phyloP scores from a whole-genome alignment of 495 filamentous ascomycete genomes.

The Tuber umbilicatum region DNA sequence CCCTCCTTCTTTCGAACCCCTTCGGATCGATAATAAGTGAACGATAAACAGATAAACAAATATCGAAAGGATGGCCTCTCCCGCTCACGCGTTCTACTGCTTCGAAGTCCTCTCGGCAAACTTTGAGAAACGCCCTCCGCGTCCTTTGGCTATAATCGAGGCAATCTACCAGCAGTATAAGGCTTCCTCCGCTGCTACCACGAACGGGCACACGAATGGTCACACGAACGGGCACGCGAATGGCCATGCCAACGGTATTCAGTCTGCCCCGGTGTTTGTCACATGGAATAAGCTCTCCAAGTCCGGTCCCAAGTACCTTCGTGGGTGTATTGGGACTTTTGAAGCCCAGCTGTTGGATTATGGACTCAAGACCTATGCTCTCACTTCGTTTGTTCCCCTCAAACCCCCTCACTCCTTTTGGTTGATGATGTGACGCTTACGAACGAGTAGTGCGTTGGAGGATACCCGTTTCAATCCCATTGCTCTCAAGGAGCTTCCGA shows the following conservation, averaged over 20 bases:
- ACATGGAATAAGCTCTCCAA: conserved; percentile 78
- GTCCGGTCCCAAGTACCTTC: conserved; percentile 58
- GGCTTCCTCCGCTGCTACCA: conserved; percentile 1
- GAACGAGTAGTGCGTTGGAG: conserved; percentile 60
- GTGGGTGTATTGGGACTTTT: conserved; percentile 96
- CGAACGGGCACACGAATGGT: conserved; percentile 10
- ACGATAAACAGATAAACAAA: neutral
- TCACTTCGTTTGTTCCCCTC: conserved; percentile 61
- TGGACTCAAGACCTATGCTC: conserved; percentile 72
- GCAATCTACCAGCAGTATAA: conserved; percentile 52
- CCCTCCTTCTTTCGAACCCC: conserved; percentile 7
- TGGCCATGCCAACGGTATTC: conserved; percentile 28
- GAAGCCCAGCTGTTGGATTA: conserved; percentile 64
- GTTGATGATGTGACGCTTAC: neutral
- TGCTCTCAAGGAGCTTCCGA: conserved; percentile 56
- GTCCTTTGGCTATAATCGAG: conserved; percentile 60
- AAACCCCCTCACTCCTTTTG: conserved; percentile 6
- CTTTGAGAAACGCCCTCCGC: conserved; percentile 55
- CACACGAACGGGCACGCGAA: conserved; percentile 9
- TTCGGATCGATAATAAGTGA: neutral
- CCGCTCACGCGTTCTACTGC: conserved; percentile 80
- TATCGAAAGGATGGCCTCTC: conserved; percentile 67
- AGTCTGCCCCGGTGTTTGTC: conserved; percentile 68
- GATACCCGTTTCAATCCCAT: conserved; percentile 82
- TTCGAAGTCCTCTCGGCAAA: conserved; percentile 73